phyloP scores from a whole-genome alignment of 352 stramenopile species.

The Globisporangium acanthophoron region DNA sequence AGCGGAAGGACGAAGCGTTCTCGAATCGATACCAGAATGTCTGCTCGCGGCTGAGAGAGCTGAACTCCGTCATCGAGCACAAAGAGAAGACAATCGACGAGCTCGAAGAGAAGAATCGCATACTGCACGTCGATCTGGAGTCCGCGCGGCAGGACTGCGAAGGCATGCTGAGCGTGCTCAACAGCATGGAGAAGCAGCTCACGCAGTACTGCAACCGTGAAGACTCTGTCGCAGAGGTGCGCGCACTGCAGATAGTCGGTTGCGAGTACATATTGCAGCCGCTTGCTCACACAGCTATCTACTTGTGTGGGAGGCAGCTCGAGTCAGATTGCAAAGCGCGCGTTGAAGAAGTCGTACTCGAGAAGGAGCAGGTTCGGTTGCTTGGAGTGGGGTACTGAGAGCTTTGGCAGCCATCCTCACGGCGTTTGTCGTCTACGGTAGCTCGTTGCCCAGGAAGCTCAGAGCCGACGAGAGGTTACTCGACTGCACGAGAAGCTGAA shows the following conservation, averaged over 20 bases:
- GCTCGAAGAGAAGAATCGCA: conserved; percentile 34
- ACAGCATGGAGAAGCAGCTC: conserved; percentile 79
- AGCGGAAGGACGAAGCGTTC: conserved; percentile 60
- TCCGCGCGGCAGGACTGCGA: conserved; percentile 71
- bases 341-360: conserved; percentile 60
- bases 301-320: conserved; percentile 26
- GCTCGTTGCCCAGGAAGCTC: conserved; percentile 54
- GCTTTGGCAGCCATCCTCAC: neutral
- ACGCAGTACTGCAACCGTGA: conserved; percentile 70
- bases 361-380: conserved; percentile 65
- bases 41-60: conserved; percentile 52
- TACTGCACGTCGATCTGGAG: conserved; percentile 49
- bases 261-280: neutral
- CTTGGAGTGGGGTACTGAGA: neutral
- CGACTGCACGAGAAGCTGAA: conserved; percentile 53
- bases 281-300: neutral
- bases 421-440: conserved; percentile 8
- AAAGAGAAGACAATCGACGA: conserved; percentile 53
- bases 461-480: conserved; percentile 64
- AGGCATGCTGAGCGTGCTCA: conserved; percentile 80
- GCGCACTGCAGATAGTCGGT: neutral
- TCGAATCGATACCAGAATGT: conserved; percentile 66
- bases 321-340: conserved; percentile 66
- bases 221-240: conserved; percentile 65
- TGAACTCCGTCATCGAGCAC: conserved; percentile 46